These are phyloP conservation scores for Beauveria caledonica DNA, from an alignment of 2,329 filamentous ascomycete genomes.

Conservation along the genomic window DNA sequence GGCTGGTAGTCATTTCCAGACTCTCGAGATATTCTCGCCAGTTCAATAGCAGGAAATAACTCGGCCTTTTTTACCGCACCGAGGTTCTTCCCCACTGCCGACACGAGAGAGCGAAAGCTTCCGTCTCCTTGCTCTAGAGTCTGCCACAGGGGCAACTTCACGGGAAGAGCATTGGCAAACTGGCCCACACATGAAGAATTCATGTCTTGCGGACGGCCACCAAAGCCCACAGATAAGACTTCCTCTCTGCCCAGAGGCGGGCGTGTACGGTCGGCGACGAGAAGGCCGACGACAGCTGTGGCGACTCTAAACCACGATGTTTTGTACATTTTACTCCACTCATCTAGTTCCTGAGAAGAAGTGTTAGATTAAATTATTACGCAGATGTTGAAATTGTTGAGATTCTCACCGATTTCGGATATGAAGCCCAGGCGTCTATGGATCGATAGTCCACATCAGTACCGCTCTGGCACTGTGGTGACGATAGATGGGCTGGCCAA, in stretches of 20 bases:
- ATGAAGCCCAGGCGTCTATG: background rate
- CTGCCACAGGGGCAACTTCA: constrained; percentile 13
- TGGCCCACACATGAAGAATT: constrained; percentile 9
- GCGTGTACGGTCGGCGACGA: constrained; percentile 9
- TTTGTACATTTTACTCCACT: no score
- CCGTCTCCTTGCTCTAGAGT: background rate
- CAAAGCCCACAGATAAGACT: constrained; percentile 12
- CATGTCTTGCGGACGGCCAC: constrained; percentile 4
- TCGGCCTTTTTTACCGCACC: constrained; percentile 13
- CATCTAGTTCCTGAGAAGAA: constrained; percentile 2
- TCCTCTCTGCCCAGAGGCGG: constrained; percentile 11
- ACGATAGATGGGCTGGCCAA: background rate
- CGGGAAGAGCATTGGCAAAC: constrained; percentile 14
- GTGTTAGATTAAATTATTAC: background rate
- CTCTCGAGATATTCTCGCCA: constrained; percentile 5
- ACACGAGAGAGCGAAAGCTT: constrained; percentile 9
- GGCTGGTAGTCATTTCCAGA: constrained; percentile 10
- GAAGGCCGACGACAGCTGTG: constrained; percentile 8
- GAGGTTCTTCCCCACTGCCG: constrained; percentile 12
- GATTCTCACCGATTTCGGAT: background rate
- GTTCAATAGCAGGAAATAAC: constrained; percentile 10
- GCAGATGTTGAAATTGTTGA: background rate
- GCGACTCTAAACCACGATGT: constrained; percentile 12
- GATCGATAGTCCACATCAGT: background rate
- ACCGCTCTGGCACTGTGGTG: background rate